phyloP scores from a whole-genome alignment of 1,284 basidiomycete species.

The Heterobasidion occidentale region DNA sequence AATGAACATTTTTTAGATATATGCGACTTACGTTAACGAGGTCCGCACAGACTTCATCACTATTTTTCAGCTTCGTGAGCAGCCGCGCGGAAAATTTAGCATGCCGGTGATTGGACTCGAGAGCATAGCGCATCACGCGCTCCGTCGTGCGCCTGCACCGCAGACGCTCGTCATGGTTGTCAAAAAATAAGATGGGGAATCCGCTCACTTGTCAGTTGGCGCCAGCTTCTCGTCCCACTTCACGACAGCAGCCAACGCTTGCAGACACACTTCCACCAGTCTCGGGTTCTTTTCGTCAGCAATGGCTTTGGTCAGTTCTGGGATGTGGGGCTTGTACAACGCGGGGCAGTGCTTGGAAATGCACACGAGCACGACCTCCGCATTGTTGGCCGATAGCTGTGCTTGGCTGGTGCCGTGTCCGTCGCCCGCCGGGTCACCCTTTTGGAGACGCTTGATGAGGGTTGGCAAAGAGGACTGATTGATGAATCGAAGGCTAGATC shows the following conservation, averaged over 20 bases:
- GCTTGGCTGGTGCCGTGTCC: constrained; percentile 26
- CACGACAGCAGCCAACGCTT: constrained; percentile 66
- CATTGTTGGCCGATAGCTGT: constrained; percentile 33
- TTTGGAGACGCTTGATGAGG: constrained; percentile 62
- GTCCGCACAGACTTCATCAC: constrained; percentile 40
- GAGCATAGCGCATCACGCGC: constrained; percentile 51
- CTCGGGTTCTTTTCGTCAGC: constrained; percentile 53
- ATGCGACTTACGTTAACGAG: constrained; percentile 55
- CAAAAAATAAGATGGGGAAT: not conserved
- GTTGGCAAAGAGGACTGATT: constrained; percentile 84
- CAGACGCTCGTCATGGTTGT: no score
- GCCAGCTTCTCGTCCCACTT: constrained; percentile 49
- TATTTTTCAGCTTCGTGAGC: constrained; percentile 52
- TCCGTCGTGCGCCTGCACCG: constrained; percentile 54
- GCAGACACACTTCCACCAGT: constrained; percentile 65
- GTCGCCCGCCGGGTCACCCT: constrained; percentile 23
- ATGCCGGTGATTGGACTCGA: constrained; percentile 56
- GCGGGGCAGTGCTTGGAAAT: constrained; percentile 77
- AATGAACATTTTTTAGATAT: no score
- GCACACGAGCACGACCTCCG: constrained; percentile 44
- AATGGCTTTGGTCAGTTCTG: constrained; percentile 67
- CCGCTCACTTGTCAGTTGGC: constrained; percentile 60
- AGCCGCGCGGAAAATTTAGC: constrained; percentile 88
- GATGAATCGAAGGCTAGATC: constrained; percentile 65
- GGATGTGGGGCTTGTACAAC: constrained; percentile 68